Percentiles rank a stretch among this genome's conserved stretches.
These are phyloP conservation scores for Brettanomyces naardenensis DNA, from an alignment of 805 yeast genomes.

Conservation along the genomic window DNA sequence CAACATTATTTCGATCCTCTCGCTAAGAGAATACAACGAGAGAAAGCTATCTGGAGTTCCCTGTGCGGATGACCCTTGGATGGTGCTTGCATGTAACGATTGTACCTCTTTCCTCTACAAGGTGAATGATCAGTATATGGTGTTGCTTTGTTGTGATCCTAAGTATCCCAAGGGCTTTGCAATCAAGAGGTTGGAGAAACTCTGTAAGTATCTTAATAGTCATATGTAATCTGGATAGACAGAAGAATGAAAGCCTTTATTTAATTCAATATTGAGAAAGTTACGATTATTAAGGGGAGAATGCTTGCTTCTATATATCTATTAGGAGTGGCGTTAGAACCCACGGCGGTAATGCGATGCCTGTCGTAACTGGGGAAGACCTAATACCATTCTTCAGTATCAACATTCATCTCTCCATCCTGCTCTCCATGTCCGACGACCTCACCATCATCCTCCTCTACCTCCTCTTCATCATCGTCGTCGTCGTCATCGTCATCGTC, in stretches of 20 bases:
- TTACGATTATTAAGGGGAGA: too few relatives aligned
- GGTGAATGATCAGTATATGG: conserved; percentile 15
- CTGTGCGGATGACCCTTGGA: conserved; percentile 13
- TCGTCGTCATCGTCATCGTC: conserved; percentile 23
- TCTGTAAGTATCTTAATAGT: conserved; percentile 4
- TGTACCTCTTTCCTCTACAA: conserved; percentile 17
- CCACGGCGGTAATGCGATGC: too few relatives aligned
- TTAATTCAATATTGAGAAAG: too few relatives aligned
- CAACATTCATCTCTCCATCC: not conserved
- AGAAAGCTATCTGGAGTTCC: not conserved
- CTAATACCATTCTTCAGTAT: too few relatives aligned
- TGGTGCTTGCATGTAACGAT: conserved; percentile 18
- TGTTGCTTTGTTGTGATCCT: conserved; percentile 21
- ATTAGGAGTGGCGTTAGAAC: too few relatives aligned
- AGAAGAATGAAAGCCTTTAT: too few relatives aligned
- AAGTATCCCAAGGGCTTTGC: conserved; percentile 25
- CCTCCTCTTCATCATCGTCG: conserved; percentile 21
- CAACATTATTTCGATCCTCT: conserved; percentile 22
- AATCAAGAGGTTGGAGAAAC: conserved; percentile 16
- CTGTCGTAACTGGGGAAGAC: too few relatives aligned
- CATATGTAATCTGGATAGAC: not conserved
- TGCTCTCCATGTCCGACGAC: too few relatives aligned
- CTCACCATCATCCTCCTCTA: conserved; percentile 19
- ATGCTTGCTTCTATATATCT: too few relatives aligned
- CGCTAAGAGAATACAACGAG: conserved; percentile 22